These are phyloP conservation scores for Elaphomyces granulatus DNA, from an alignment of 495 filamentous ascomycete species.

Conservation along the genomic window DNA sequence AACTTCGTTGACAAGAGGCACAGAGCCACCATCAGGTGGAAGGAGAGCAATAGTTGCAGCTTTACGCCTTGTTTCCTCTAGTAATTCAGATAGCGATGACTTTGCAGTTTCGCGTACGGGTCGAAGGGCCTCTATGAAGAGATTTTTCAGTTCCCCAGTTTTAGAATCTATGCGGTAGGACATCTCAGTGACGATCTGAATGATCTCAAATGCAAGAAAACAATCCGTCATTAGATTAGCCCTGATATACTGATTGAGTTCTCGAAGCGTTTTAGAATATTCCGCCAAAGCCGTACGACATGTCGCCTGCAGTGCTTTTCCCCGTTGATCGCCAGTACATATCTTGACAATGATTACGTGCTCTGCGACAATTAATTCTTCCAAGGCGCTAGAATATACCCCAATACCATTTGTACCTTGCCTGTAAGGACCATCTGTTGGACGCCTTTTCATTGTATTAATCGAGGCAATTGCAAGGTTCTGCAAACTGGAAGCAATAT, in stretches of 20 bases:
- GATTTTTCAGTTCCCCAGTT: conserved; percentile 72
- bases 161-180: conserved; percentile 65
- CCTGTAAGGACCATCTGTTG: conserved; percentile 66
- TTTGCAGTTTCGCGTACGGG: conserved; percentile 89
- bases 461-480: conserved; percentile 80
- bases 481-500: conserved; percentile 60
- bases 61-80: conserved; percentile 72
- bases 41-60: conserved; percentile 47
- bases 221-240: conserved; percentile 81
- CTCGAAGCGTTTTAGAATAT: conserved; percentile 71
- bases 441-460: conserved; percentile 71
- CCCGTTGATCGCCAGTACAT: conserved; percentile 75
- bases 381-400: conserved; percentile 74
- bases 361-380: conserved; percentile 72
- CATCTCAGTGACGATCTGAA: conserved; percentile 74
- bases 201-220: conserved; percentile 90
- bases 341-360: conserved; percentile 75
- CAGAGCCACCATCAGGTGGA: conserved; percentile 61
- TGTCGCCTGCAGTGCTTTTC: conserved; percentile 58
- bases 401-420: conserved; percentile 89
- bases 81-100: conserved; percentile 62
- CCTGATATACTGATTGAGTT: conserved; percentile 81
- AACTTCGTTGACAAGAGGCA: conserved; percentile 65
- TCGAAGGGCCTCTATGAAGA: conserved; percentile 70
- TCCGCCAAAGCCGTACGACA: conserved; percentile 62